Evolutionary conservation across 805 yeast species (phyloP).

Genomic region (Maudiozyma barnettii): DNA sequence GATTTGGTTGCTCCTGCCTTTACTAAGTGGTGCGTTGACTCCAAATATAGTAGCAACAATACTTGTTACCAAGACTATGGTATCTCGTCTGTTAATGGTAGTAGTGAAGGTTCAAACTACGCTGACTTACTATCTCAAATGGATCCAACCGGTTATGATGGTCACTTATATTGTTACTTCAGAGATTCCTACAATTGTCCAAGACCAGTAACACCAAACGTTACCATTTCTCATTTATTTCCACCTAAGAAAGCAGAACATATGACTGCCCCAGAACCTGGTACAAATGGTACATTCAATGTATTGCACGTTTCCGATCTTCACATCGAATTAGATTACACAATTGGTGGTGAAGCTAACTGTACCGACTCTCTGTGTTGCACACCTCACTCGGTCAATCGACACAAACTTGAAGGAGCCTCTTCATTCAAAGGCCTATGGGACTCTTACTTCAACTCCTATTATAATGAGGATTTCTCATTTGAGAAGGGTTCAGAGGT

Average conservation of each 20-base stretch:
- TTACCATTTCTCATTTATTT: not conserved
- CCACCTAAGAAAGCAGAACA: not conserved
- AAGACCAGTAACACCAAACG: not conserved
- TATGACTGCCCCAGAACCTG: not conserved
- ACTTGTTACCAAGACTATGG: not conserved
- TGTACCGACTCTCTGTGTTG: not conserved
- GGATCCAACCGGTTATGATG: not conserved
- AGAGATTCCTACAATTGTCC: not conserved
- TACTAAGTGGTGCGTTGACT: not conserved
- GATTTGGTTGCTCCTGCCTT: not conserved
- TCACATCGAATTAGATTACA: not conserved
- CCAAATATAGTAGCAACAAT: not conserved
- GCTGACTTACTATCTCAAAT: not conserved
- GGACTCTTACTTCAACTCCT: not conserved
- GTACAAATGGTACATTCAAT: not conserved
- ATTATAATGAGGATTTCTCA: not conserved
- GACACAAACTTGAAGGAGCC: not conserved
- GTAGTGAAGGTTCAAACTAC: not conserved
- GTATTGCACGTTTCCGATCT: not conserved
- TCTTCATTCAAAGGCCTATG: not conserved
- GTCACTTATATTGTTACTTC: not conserved
- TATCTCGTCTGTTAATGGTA: not conserved
- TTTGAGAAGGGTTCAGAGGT: not conserved
- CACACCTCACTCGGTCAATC: not conserved
- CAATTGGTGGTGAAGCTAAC: not conserved